Evolutionary conservation across 352 stramenopile genomes (phyloP).

Genomic region (Pythium biforme): DNA sequence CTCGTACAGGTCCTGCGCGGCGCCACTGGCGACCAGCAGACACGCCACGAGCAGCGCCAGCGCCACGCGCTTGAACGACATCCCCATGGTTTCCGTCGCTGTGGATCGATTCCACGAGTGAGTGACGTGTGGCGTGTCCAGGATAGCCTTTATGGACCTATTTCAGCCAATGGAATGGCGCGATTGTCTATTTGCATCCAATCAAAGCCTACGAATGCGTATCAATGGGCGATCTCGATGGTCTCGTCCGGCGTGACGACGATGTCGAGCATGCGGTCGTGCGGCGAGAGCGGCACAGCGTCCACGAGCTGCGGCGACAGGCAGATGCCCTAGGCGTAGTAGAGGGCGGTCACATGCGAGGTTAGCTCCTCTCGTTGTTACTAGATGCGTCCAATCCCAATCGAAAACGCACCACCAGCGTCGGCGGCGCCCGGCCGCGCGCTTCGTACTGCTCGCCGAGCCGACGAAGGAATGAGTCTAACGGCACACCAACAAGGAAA

Average conservation of each 20-base stretch:
- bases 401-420: constrained; percentile 52
- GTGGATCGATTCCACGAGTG: no score
- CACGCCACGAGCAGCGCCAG: constrained; percentile 43
- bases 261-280: constrained; percentile 67
- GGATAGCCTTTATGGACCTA: not conserved
- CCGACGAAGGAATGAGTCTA: constrained; percentile 75
- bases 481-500: no score
- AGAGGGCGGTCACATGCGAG: no score
- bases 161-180: not conserved
- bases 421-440: constrained; percentile 39
- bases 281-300: constrained; percentile 54
- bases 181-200: constrained; percentile 2
- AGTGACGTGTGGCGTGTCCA: constrained; percentile 19
- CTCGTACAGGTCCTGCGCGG: constrained; percentile 69
- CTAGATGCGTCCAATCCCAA: no score
- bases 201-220: not conserved
- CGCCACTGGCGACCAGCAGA: constrained; percentile 36
- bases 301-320: constrained; percentile 58
- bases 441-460: constrained; percentile 46
- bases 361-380: no score
- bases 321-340: constrained; percentile 53
- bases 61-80: constrained; percentile 20
- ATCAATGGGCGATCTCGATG: constrained; percentile 28
- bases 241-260: constrained; percentile 64
- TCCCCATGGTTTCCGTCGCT: not conserved